Base-by-base conservation (phyloP, 2,329 filamentous ascomycete species). In the Paracoccidioides lutzii region DNA sequence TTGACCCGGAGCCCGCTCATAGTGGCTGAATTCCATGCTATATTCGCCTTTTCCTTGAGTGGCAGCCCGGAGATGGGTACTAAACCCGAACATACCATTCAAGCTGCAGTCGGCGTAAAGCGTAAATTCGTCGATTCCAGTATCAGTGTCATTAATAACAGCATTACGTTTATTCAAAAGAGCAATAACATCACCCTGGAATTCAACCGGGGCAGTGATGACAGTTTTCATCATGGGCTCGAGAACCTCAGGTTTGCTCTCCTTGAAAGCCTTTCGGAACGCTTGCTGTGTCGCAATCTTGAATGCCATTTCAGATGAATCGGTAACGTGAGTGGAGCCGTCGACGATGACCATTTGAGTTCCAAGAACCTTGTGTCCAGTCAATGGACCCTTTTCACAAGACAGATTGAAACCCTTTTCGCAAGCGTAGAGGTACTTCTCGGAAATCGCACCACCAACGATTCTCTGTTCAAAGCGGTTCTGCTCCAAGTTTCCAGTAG, bases 41-140 rank as follows among this genome's bases (percentile, higher is more conserved):
- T 96, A 98, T 76, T 98, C 93, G 66, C 93, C 93, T 80, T 98
- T 98, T 59, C 93, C 93, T 76, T 98, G 93, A 2, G 90, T 97
- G 28, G 90, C 88, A 12, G 93, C 93, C 64, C 93, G 82, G 62
- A 98, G 75, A 73, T 95, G 88, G 44, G 85, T 88, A 66, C 85
- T 90, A 76, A 98, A 97, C 60, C 93, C 93, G 70, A 98, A 98
- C 93, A 98, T 98, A 70, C 85, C 83, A 71, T 97, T 95, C 69
- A 98, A 74, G 69, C 85, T 90, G 76, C 90, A 95, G 74, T 97
- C 93, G 32, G 90, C 90, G 55, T 85, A 82, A 57, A 97, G 80
- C 5, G 88, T 95, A 67, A 98, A 97, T 67, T 98, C 93, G 67
- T 98, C 93, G 14, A 84, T 78, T 38, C 90, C 90, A 63, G 93